Base-by-base conservation (phyloP, 257 asterid species). In the Echites panduratus region DNA sequence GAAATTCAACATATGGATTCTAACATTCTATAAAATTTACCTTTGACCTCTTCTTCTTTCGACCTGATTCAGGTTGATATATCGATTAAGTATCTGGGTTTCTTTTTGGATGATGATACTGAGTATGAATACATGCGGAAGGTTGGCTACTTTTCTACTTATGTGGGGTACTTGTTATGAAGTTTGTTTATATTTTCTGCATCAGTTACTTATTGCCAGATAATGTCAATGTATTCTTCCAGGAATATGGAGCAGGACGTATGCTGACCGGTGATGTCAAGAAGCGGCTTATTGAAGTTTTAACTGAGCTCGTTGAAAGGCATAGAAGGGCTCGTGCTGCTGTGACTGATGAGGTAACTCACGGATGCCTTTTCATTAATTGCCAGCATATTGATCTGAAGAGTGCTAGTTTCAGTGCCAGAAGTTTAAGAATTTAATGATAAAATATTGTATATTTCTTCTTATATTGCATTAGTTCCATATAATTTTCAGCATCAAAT, bases 201-300 rank as follows among this genome's bases (percentile, higher is more conserved):
- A 35, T 22, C 32, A 47, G 44, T 50, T 57, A 11, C 7, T 13
- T 58, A 45, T 53, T 50, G 6, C 41, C 48, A 52, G 11, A 3
- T 41, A 19, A 24, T 45, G 13, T 11, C 7, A 20, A 67, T 67
- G 22, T 67, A 17, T 29, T 71, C 63, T 74, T 75, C 73, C 83
- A 94, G 97, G 96, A 91, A 75, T 94, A 94, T 70, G 96, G 92
- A 3, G 88, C 93, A 0, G 98, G 98, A 2, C 95, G 88, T 76
- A 87, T 94, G 96, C 87, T 94, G 59, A 94, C 98, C 0, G 98
- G 98, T 71, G 96, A 94, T 80, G 93, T 94, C 70, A 94, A 94
- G 84, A 66, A 75, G 75, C 84, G 89, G 79, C 93, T 91, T 10
- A 81, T 76, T 75, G 93, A 91, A 74, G 93, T 94, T 72, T 78